Evolutionary conservation across 1,139 yeast genomes (phyloP).

Genomic region (Candida neerlandica): DNA sequence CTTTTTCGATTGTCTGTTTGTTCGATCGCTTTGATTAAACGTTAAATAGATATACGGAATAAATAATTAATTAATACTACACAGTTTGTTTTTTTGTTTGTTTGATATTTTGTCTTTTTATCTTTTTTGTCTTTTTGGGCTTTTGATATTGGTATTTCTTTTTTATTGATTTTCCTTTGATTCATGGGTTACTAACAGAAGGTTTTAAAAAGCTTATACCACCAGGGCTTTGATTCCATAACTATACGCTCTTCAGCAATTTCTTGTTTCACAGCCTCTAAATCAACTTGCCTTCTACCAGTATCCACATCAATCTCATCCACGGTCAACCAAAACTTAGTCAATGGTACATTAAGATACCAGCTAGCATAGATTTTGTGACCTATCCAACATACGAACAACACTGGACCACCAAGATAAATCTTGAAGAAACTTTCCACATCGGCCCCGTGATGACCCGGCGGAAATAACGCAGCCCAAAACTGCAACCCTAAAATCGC

Average conservation of each 20-base stretch:
- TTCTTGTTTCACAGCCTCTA: constrained; percentile 40
- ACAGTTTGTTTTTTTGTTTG: not conserved
- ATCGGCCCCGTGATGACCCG: constrained; percentile 28
- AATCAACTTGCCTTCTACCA: constrained; percentile 45
- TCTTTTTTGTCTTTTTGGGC: too few relatives aligned
- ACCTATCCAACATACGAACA: constrained; percentile 29
- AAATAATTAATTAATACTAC: not conserved
- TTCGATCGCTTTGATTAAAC: not conserved
- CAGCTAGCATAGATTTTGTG: constrained; percentile 35
- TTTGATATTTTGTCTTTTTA: too few relatives aligned
- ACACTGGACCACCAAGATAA: constrained; percentile 34
- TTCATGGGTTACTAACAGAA: constrained; percentile 22
- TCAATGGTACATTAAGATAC: constrained; percentile 26
- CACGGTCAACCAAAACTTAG: constrained; percentile 32
- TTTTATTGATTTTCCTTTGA: too few relatives aligned
- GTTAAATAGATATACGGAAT: not conserved
- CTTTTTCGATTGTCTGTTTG: not conserved
- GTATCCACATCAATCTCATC: constrained; percentile 44
- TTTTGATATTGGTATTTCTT: too few relatives aligned
- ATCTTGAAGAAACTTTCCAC: constrained; percentile 33
- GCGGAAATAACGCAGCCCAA: constrained; percentile 45
- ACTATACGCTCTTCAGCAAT: constrained; percentile 34
- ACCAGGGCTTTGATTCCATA: constrained; percentile 26
- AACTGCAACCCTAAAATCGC: constrained; percentile 36
- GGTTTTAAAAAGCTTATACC: constrained; percentile 24